These are phyloP conservation scores for Gossypium stocksii DNA, from an alignment of 345 rosid genomes.

Conservation along the genomic window DNA sequence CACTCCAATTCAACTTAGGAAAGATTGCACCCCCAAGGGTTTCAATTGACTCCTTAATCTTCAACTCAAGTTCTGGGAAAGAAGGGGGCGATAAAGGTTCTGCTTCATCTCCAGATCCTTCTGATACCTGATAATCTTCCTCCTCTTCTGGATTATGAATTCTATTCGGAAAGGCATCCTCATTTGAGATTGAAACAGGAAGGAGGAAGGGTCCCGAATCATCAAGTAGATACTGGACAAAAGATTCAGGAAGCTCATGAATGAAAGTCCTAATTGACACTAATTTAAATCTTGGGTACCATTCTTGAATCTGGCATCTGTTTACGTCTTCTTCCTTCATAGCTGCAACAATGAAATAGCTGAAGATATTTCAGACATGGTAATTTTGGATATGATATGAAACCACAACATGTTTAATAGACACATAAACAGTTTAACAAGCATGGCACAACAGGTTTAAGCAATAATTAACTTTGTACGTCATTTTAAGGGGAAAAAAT, in stretches of 20 bases:
- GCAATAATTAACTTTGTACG: too few relatives aligned
- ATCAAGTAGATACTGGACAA: constrained; percentile 64
- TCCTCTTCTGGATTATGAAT: constrained; percentile 57
- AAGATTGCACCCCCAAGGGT: constrained; percentile 61
- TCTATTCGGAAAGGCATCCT: constrained; percentile 74
- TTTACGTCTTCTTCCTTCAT: constrained; percentile 76
- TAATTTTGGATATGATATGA: too few relatives aligned
- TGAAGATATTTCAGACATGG: neutral
- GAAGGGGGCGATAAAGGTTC: constrained; percentile 47
- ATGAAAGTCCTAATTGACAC: constrained; percentile 60
- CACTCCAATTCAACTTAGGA: constrained; percentile 87
- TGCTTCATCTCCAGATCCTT: constrained; percentile 67
- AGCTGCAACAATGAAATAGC: constrained; percentile 2
- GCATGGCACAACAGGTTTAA: too few relatives aligned
- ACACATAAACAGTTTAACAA: too few relatives aligned
- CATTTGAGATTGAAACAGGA: constrained; percentile 51
- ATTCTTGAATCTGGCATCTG: constrained; percentile 77
- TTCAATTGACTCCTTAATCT: constrained; percentile 60
- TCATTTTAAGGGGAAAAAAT: too few relatives aligned
- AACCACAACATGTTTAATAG: too few relatives aligned
- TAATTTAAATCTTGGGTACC: constrained; percentile 77
- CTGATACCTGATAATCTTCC: constrained; percentile 56
- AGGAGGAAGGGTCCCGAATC: constrained; percentile 73
- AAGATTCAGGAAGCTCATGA: constrained; percentile 69
- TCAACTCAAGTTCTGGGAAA: constrained; percentile 62